Evolutionary conservation across 2,329 filamentous ascomycete genomes (phyloP), one percentile per base, ranked within the genome.

Genomic region (Aspergillus tanneri): DNA sequence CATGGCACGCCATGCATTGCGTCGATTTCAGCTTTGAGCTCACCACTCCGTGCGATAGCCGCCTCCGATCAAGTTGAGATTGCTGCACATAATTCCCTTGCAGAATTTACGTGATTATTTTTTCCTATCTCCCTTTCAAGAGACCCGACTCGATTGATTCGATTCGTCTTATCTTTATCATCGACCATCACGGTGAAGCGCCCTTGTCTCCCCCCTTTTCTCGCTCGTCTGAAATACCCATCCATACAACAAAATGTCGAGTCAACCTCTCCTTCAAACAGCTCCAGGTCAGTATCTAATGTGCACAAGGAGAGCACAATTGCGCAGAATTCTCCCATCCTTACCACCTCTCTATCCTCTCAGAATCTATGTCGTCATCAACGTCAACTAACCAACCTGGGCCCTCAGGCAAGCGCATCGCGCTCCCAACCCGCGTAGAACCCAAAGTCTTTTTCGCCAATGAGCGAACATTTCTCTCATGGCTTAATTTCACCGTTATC

Each of bases 401-500:
- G 5, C 19, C 16, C 12, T 42, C 63, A 96, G 92, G 92, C 81
- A 99, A 99, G 78, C 90, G 92, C 69, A 97, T 99, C 70, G 92
- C 93, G 64, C 89, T 99, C 57, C 93, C 93, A 49, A 96, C 92
- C 52, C 90, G 93, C 60, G 92, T 99, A 73, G 93, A 99, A 74
- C 93, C 93, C 64, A 99, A 99, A 76, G 93, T 99, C 78, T 99
- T 97, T 84, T 99, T 99, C 80, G 93, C 93, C 75, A 99, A 99
- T 80, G 93, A 99, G 77, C 90, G 93, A 56, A 99, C 93, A 55
- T 99, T 99, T 72, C 85, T 99, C 66, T 96, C 90, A 73, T 99
- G 93, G 93, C 88, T 99, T 67, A 99, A 99, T 82, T 97, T 97
- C 80, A 96, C 91, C 71, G 91, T 99, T 67, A 92, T 99, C 73